Evolutionary conservation across 805 yeast species (phyloP).

Genomic region (Lipomyces sp.): DNA sequence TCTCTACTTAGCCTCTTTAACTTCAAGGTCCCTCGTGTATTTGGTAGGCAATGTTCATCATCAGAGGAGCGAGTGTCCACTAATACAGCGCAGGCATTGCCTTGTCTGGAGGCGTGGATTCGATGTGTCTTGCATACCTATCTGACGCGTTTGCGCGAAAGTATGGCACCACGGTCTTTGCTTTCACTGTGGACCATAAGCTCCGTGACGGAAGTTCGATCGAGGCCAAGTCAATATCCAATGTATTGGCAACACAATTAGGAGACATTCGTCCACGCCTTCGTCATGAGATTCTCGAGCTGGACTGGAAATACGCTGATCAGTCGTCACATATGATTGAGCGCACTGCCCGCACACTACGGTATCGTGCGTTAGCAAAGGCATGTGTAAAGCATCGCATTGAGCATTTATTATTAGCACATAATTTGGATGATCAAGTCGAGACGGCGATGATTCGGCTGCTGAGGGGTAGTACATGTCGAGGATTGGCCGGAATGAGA

Average conservation of each 20-base stretch:
- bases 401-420: conserved; percentile 61
- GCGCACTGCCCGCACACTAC: conserved; percentile 56
- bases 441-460: conserved; percentile 70
- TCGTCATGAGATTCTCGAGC: conserved; percentile 5
- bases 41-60: conserved; percentile 15
- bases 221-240: conserved; percentile 52
- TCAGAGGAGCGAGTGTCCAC: neutral
- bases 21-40: conserved; percentile 12
- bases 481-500: conserved; percentile 55
- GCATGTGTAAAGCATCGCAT: conserved; percentile 50
- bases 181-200: conserved; percentile 71
- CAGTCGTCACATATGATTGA: conserved; percentile 10
- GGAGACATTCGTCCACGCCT: neutral
- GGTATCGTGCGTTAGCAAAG: conserved; percentile 54
- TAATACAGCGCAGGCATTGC: conserved; percentile 50
- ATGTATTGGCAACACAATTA: neutral
- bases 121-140: conserved; percentile 68
- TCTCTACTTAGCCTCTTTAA: conserved; percentile 13
- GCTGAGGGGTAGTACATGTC: conserved; percentile 51
- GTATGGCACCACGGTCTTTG: conserved; percentile 44
- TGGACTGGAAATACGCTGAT: conserved; percentile 10
- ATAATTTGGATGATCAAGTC: conserved; percentile 70
- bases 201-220: conserved; percentile 54
- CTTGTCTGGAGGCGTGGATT: conserved; percentile 82
- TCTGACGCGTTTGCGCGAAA: conserved; percentile 48